A percentile compares a stretch with the other conserved stretches of the same genome.
Evolutionary conservation across 306 rosid species (phyloP).

Genomic region (Benincasa hispida): DNA sequence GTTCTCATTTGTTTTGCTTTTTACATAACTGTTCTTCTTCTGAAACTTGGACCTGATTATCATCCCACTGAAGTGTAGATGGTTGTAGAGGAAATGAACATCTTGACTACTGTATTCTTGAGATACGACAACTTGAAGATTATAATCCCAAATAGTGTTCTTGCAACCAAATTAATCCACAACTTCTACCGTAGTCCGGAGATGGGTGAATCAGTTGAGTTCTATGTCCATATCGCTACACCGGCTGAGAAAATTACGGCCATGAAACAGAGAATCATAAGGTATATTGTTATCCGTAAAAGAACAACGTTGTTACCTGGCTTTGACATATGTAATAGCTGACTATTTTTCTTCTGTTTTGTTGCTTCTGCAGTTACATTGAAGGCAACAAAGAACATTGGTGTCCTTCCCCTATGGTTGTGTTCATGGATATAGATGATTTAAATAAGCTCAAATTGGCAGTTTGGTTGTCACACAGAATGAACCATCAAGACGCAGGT

Average conservation of each 20-base stretch:
- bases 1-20: background rate
- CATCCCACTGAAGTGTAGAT: slow-evolving; percentile 29
- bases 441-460: slow-evolving; percentile 43
- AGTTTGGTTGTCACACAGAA: slow-evolving; percentile 59
- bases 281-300: slow-evolving; percentile 19
- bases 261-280: slow-evolving; percentile 49
- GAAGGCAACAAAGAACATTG: slow-evolving; percentile 85
- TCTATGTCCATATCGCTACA: slow-evolving; percentile 53
- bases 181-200: slow-evolving; percentile 93
- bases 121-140: slow-evolving; percentile 56
- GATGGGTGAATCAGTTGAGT: slow-evolving; percentile 73
- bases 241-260: slow-evolving; percentile 55
- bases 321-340: background rate
- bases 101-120: slow-evolving; percentile 79
- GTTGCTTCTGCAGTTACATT: slow-evolving; percentile 44
- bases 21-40: background rate
- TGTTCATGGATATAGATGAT: slow-evolving; percentile 45
- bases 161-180: slow-evolving; percentile 50
- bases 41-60: background rate
- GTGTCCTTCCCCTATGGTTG: slow-evolving; percentile 50
- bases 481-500: slow-evolving; percentile 81
- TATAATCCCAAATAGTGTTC: slow-evolving; percentile 54
- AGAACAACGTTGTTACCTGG: background rate
- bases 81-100: slow-evolving; percentile 98
- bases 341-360: background rate